A percentile compares a stretch with the other conserved stretches of the same genome.
These are phyloP conservation scores for Ilyonectria mors-panacis DNA, from an alignment of 2,329 filamentous ascomycete genomes.

Conservation along the genomic window DNA sequence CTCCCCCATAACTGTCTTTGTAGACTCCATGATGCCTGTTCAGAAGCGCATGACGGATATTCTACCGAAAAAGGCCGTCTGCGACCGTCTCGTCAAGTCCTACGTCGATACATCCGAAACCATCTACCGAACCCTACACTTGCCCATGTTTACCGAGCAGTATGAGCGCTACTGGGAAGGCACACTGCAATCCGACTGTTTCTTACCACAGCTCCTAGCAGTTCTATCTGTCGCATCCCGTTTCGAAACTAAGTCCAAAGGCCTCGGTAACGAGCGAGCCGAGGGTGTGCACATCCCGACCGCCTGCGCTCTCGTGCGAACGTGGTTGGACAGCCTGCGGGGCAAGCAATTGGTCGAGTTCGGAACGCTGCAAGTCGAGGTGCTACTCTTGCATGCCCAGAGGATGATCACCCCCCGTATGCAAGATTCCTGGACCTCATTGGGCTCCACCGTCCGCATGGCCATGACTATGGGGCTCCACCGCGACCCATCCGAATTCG, in stretches of 20 bases:
- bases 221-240: constrained; percentile 68
- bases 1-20: constrained; percentile 68
- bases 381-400: constrained; percentile 67
- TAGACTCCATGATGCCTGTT: constrained; percentile 72
- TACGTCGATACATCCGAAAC: constrained; percentile 68
- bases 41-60: constrained; percentile 72
- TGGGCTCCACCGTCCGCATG: constrained; percentile 70
- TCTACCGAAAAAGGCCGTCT: constrained; percentile 65
- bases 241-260: constrained; percentile 66
- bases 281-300: constrained; percentile 72
- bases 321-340: constrained; percentile 67
- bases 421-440: constrained; percentile 68
- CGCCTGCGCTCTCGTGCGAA: constrained; percentile 67
- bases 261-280: constrained; percentile 64
- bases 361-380: constrained; percentile 67
- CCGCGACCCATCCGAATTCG: constrained; percentile 69
- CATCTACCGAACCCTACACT: constrained; percentile 68
- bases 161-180: constrained; percentile 69
- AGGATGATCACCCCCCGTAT: constrained; percentile 66
- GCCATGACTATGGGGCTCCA: constrained; percentile 74
- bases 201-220: constrained; percentile 68
- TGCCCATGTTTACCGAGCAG: constrained; percentile 65
- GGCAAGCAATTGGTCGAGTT: constrained; percentile 69
- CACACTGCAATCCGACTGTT: constrained; percentile 62
- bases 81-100: constrained; percentile 64